A percentile compares a stretch with the other conserved stretches of the same genome.
These are phyloP conservation scores for Asterophora lycoperdoides DNA, from an alignment of 768 basidiomycete genomes.

Conservation along the genomic window DNA sequence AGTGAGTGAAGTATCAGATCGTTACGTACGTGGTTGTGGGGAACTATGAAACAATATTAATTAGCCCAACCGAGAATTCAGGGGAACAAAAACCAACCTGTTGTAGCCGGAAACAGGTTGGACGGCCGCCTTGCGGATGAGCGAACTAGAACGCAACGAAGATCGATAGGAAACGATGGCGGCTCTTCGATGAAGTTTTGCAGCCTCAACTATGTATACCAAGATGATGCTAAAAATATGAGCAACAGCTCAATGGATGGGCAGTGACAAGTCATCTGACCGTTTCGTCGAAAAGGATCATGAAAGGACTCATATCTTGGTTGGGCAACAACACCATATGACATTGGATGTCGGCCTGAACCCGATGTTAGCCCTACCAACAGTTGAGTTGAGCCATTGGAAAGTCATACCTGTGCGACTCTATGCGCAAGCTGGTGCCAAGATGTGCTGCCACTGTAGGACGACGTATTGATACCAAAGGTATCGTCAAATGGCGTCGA, in stretches of 20 bases:
- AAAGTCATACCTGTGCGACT: constrained; percentile 37
- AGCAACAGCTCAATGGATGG: neutral
- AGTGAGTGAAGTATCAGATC: constrained; percentile 5
- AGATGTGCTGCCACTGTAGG: constrained; percentile 30
- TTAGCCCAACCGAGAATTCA: constrained; percentile 3
- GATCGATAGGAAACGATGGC: constrained; percentile 40
- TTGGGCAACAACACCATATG: constrained; percentile 51
- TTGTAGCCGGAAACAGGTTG: constrained; percentile 16
- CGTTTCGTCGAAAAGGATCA: constrained; percentile 44
- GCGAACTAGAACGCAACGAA: constrained; percentile 33
- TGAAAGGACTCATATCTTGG: constrained; percentile 43
- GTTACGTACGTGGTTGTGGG: constrained; percentile 31
- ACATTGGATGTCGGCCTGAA: constrained; percentile 50
- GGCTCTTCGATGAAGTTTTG: constrained; percentile 35
- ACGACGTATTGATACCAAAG: constrained; percentile 20
- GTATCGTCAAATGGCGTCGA: constrained; percentile 37
- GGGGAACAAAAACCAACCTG: constrained; percentile 21
- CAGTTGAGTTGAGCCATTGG: neutral
- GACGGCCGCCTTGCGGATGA: constrained; percentile 35
- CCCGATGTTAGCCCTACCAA: constrained; percentile 1
- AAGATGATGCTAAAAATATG: constrained; percentile 11
- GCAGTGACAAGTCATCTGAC: constrained; percentile 24
- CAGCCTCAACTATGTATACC: constrained; percentile 34
- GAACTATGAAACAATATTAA: constrained; percentile 8
- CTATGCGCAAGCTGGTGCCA: constrained; percentile 41